These are phyloP conservation scores for Penicillium mononematosum DNA, from an alignment of 495 filamentous ascomycete genomes.

Conservation along the genomic window DNA sequence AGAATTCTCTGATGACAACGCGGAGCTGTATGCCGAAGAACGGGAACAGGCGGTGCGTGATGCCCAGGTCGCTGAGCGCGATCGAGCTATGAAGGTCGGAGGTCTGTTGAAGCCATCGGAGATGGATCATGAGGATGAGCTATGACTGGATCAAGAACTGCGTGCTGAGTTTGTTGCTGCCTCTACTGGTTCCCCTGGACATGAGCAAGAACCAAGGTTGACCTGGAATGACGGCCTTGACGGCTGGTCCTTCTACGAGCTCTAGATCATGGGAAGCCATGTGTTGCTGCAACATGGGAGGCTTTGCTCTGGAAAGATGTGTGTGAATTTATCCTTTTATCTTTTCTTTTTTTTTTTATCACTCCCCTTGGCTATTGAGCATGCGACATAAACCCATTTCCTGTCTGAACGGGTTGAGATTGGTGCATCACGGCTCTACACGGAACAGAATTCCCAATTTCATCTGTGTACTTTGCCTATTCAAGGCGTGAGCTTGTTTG, in stretches of 20 bases:
- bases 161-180: conserved; percentile 51
- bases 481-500: conserved; percentile 1
- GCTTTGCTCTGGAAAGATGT: conserved; percentile 2
- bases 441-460: conserved; percentile 1
- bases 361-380: background rate
- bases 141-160: conserved; percentile 76
- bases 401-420: conserved; percentile 4
- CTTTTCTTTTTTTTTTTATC: conserved; percentile 1
- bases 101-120: conserved; percentile 91
- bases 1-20: conserved; percentile 81
- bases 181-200: conserved; percentile 14
- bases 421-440: conserved; percentile 9
- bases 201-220: conserved; percentile 9
- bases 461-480: conserved; percentile 2
- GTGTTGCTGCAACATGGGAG: conserved; percentile 3
- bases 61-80: conserved; percentile 75
- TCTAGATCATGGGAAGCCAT: conserved; percentile 24
- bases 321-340: conserved; percentile 9
- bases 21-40: conserved; percentile 93
- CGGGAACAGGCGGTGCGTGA: conserved; percentile 80
- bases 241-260: conserved; percentile 44
- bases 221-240: conserved; percentile 32
- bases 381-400: conserved; percentile 9
- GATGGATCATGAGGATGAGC: conserved; percentile 85
- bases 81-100: conserved; percentile 86